phyloP scores from a whole-genome alignment of 805 yeast genomes.

The Candida schatavii region DNA sequence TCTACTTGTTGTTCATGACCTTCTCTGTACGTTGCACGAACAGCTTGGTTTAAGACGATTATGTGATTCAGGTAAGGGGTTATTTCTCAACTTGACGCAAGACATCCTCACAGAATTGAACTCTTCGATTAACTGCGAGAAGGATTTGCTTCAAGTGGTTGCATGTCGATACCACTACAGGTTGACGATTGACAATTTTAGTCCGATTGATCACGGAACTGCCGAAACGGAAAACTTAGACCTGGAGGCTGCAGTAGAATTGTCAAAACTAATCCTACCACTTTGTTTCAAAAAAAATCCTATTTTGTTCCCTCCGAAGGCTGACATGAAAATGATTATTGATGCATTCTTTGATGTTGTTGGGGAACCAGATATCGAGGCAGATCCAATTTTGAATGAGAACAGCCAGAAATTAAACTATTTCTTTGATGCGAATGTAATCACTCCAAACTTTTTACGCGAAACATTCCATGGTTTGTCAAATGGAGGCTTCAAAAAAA shows the following conservation, averaged over 20 bases:
- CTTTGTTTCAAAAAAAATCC: constrained; percentile 59
- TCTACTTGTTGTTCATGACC: not conserved
- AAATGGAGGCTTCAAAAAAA: constrained; percentile 23
- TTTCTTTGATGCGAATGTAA: constrained; percentile 42
- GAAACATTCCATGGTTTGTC: constrained; percentile 53
- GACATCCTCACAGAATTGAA: constrained; percentile 45
- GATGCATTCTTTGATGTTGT: constrained; percentile 70
- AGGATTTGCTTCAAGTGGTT: constrained; percentile 72
- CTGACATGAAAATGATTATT: constrained; percentile 68
- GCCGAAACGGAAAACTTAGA: constrained; percentile 27
- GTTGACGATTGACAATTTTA: constrained; percentile 55
- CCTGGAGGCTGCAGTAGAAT: constrained; percentile 25
- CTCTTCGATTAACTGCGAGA: constrained; percentile 46
- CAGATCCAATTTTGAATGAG: constrained; percentile 39
- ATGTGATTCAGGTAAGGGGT: constrained; percentile 65
- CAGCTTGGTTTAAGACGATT: constrained; percentile 66
- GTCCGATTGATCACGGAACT: constrained; percentile 64
- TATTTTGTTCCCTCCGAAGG: constrained; percentile 55
- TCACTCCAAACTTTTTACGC: constrained; percentile 45
- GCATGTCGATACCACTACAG: constrained; percentile 74
- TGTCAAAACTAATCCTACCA: constrained; percentile 51
- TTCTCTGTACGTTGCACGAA: constrained; percentile 49
- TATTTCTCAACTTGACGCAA: constrained; percentile 60
- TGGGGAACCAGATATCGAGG: constrained; percentile 58
- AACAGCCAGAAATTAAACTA: constrained; percentile 46